These are phyloP conservation scores for Gossypium arboreum DNA, from an alignment of 345 rosid genomes.

Conservation along the genomic window DNA sequence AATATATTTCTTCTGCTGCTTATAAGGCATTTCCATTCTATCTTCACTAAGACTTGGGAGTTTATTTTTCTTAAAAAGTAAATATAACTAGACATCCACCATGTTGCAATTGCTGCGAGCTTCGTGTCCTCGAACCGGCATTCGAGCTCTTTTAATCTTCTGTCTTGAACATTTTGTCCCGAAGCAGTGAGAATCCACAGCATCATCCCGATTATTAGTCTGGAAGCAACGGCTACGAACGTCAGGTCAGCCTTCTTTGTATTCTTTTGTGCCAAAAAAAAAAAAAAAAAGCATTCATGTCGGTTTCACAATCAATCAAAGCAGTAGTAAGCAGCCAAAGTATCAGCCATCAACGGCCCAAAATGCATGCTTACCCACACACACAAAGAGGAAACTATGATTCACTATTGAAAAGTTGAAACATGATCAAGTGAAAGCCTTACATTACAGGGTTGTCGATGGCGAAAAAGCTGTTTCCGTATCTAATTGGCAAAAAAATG, in stretches of 20 bases:
- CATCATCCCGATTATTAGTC: conserved; percentile 63
- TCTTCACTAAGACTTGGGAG: background rate
- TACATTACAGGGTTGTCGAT: no score
- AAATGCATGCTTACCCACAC: background rate
- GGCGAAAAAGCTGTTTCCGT: no score
- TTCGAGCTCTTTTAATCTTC: background rate
- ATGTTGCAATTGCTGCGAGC: background rate
- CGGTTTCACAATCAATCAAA: background rate
- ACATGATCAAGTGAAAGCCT: no score
- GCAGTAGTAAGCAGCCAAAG: background rate
- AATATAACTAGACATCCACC: background rate
- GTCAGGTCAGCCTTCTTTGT: conserved; percentile 54
- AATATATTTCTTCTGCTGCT: background rate
- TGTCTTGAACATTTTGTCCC: background rate
- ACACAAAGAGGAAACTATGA: background rate
- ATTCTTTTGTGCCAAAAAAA: conserved; percentile 49
- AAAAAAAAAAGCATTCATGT: no score
- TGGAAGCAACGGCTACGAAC: conserved; percentile 83
- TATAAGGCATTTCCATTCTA: background rate
- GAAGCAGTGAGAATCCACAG: conserved; percentile 71
- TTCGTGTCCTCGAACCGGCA: background rate
- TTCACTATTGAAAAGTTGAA: no score
- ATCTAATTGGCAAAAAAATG: no score
- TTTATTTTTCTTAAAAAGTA: background rate
- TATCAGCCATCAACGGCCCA: background rate